These are phyloP conservation scores for Corylus americana DNA, from an alignment of 306 rosid genomes.

Conservation along the genomic window DNA sequence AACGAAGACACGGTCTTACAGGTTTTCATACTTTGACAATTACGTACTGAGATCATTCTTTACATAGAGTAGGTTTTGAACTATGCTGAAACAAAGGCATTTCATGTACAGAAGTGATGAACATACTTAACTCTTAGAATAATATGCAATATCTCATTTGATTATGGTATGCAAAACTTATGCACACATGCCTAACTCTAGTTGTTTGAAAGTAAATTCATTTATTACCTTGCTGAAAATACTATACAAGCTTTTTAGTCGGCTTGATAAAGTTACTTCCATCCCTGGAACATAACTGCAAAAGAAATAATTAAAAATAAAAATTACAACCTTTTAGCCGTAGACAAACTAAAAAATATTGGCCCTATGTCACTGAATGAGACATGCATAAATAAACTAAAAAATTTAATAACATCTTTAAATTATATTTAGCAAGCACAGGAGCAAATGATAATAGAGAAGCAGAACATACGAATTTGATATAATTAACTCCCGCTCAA, in stretches of 20 bases:
- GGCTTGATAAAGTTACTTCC: conserved; percentile 93
- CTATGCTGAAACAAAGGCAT: neutral
- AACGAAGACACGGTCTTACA: neutral
- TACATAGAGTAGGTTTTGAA: neutral
- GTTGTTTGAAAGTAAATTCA: conserved; percentile 26
- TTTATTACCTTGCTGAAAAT: conserved; percentile 86
- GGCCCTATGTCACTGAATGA: neutral
- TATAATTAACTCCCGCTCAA: conserved; percentile 81
- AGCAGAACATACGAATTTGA: conserved; percentile 84
- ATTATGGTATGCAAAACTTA: conserved; percentile 6
- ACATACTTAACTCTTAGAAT: neutral
- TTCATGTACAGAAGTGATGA: neutral
- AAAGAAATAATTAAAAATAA: conserved; percentile 24
- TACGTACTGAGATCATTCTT: neutral
- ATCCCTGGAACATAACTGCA: conserved; percentile 96
- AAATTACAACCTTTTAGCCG: conserved; percentile 5
- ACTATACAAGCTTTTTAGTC: conserved; percentile 90
- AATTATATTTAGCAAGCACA: conserved; percentile 27
- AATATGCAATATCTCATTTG: neutral
- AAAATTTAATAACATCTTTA: neutral
- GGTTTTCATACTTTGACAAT: neutral
- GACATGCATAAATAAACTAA: neutral
- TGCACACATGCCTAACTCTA: neutral
- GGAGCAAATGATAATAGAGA: conserved; percentile 28
- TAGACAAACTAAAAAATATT: conserved; percentile 5